Evolutionary conservation across 495 filamentous ascomycete species (phyloP), one percentile per base, ranked within the genome.

Genomic region (Aspergillus kassunensis): DNA sequence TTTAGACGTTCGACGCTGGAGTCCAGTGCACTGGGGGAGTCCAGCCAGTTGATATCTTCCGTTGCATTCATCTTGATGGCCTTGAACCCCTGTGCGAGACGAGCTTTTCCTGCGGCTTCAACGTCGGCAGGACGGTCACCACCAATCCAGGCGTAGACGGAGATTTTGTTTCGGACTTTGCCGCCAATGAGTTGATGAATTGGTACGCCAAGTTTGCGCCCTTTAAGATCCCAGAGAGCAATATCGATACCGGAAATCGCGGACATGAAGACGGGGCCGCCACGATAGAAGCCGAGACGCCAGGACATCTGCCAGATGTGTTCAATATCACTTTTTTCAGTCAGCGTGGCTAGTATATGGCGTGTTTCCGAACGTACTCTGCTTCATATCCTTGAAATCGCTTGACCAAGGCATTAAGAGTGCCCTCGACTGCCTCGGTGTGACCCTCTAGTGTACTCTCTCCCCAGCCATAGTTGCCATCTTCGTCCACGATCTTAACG

Each of bases 51-150:
- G 21, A 90, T 67, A 56, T 89, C 87, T 61, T 84, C 87, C 4
- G 87, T 90, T 13, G 81, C 88, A 59, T 91, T 91, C 88, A 91
- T 91, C 63, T 90, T 91, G 49, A 90, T 73, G 6, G 81, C 75
- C 25, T 73, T 82, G 66, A 90, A 87, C 4, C 87, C 88, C 66
- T 91, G 88, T 23, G 70, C 77, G 56, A 81, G 77, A 19, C 88
- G 83, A 12, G 71, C 77, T 57, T 82, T 77, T 11, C 76, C 85
- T 60, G 84, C 81, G 0, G 51, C 64, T 56, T 80, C 77, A 4
- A 91, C 80, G 55, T 90, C 87, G 25, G 65, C 56, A n/a, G 88
- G 86, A 11, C 85, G 73, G 55, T 91, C 88, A n/a, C 88, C 88
- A 15, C 88, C 88, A 55, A 90, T 90, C 87, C 87, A 90, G 15